Evolutionary conservation across 495 filamentous ascomycete genomes (phyloP).

Genomic region (Xylaria curta): DNA sequence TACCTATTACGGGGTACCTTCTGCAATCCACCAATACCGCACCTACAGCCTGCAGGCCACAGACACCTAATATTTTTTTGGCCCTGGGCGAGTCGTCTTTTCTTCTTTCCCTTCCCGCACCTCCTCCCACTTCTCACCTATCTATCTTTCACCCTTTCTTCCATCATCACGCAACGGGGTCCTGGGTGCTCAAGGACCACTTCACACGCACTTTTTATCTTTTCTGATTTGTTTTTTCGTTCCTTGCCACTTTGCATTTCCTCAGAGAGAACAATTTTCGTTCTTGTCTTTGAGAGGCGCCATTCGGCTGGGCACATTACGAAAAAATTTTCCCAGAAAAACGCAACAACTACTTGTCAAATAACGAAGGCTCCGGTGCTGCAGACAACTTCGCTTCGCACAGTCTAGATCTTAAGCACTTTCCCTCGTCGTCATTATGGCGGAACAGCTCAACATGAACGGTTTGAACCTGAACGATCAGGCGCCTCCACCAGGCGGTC

Average conservation of each 20-base stretch:
- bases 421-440: constrained; percentile 64
- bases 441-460: constrained; percentile 93
- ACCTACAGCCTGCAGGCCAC: constrained; percentile 39
- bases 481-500: constrained; percentile 57
- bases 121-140: constrained; percentile 20
- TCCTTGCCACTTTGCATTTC: constrained; percentile 36
- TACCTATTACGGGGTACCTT: constrained; percentile 10
- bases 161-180: constrained; percentile 26
- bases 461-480: constrained; percentile 77
- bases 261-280: constrained; percentile 40
- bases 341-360: constrained; percentile 29
- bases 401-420: background rate
- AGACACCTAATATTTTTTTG: constrained; percentile 42
- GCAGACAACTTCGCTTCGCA: background rate
- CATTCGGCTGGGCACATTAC: constrained; percentile 41
- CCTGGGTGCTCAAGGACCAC: constrained; percentile 27
- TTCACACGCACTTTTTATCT: constrained; percentile 22
- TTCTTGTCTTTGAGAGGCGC: constrained; percentile 51
- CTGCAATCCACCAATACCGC: constrained; percentile 19
- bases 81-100: constrained; percentile 28
- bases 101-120: constrained; percentile 16
- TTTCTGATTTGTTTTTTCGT: constrained; percentile 23
- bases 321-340: constrained; percentile 35
- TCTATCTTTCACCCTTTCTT: constrained; percentile 12
- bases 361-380: constrained; percentile 10